Base-by-base conservation (phyloP, 1,139 yeast genomes). In the Saccharomyces hybrid region DNA sequence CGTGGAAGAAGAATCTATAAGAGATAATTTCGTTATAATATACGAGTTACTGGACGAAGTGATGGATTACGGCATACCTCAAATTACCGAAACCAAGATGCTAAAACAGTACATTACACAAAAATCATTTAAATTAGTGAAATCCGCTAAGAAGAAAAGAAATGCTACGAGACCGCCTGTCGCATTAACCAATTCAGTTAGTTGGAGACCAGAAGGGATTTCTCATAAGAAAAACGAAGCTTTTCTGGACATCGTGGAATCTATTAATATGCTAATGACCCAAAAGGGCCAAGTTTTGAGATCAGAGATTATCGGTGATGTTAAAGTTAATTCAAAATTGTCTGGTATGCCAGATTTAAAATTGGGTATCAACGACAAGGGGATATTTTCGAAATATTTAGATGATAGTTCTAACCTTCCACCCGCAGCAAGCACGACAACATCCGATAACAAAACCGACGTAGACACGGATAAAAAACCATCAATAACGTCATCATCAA, bases 31-130 rank as follows among this genome's bases (percentile, higher is more conserved):
- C 70, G 96, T 91, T 41, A 83, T 93, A 50, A 88, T 93, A 53
- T 93, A 93, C 73, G 99, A 93, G 71, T 74, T 93, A 54, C 75
- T 93, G 59, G 99, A 93, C 72, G 99, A 93, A 71, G 86, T 90
- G 90, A 89, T 91, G 97, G 99, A 93, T 71, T 93, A 78, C 69
- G 99, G 99, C n/a, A 78, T 86, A 52, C 96, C 98, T 0, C 99
- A 93, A 71, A 87, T 95, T 31, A 91, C 98, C 2, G 99, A 93
- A 69, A 86, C 96, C 13, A 90, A 90, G 74, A 88, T 93, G 66
- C 77, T 93, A 60, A 90, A 91, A 73, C 96, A 93, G 72, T 86
- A 86, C 68, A 86, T 86, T 61, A 86, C 93, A 16, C 91, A 85
- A 64, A 86, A 84, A 67, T 84, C 87, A 57, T 83, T 82, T 68